Conservation (phyloP, 2,329 filamentous ascomycete species). For the Colletotrichum camelliae region DNA sequence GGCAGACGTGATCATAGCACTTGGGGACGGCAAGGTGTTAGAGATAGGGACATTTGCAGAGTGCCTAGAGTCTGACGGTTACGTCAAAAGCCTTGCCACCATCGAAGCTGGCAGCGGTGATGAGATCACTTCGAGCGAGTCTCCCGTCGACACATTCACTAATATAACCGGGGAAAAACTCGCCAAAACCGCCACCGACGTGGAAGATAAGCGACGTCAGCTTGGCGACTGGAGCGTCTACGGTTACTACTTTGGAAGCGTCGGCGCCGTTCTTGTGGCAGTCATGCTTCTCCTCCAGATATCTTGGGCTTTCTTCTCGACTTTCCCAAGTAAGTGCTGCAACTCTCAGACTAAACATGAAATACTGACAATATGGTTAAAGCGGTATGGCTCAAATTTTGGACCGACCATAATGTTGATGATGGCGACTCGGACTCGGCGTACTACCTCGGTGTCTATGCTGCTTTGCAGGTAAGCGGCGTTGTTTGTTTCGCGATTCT, state of each 20-base stretch:
- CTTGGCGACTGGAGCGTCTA: slow-evolving; percentile 34
- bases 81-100: slow-evolving; percentile 33
- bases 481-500: slow-evolving; percentile 16
- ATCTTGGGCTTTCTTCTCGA: slow-evolving; percentile 25
- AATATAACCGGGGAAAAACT: background rate
- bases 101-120: background rate
- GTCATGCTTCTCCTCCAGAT: slow-evolving; percentile 24
- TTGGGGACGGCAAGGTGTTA: slow-evolving; percentile 34
- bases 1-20: slow-evolving; percentile 39
- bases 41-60: slow-evolving; percentile 40
- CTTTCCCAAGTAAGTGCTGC: slow-evolving; percentile 22
- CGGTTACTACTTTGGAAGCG: slow-evolving; percentile 29
- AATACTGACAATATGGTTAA: background rate
- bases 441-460: slow-evolving; percentile 28
- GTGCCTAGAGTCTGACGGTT: slow-evolving; percentile 35
- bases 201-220: slow-evolving; percentile 21
- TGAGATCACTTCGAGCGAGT: background rate
- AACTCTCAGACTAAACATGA: background rate
- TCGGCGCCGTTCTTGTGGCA: slow-evolving; percentile 8
- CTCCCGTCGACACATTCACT: background rate
- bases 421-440: slow-evolving; percentile 11
- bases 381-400: slow-evolving; percentile 34
- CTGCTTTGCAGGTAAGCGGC: slow-evolving; percentile 4
- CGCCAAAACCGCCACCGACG: background rate
- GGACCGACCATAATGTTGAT: slow-evolving; percentile 26